Evolutionary conservation across 192 early-diverging fungal genomes (phyloP), one percentile per base, ranked within the genome.

Genomic region (Oehlia diaphana): DNA sequence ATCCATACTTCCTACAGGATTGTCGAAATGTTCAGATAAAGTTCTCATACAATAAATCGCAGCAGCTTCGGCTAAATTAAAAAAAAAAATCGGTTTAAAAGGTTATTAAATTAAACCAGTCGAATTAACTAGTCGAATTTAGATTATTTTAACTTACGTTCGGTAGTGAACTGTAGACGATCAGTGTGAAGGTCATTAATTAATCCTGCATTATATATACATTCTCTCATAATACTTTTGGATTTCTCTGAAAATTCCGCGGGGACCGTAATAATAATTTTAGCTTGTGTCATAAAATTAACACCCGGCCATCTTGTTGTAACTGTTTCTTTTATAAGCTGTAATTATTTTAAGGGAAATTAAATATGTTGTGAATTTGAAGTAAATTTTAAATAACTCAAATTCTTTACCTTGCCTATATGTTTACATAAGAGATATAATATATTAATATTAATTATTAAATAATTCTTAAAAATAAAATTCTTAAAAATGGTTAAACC

Each of bases 211-310:
- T 85, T 83, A 53, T 84, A 83, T 31, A 83, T 85, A 37, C 87
- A 87, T 49, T 86, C 84, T 47, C 89, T 79, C 85, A 90, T 87
- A 8, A 86, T 86, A 37, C 79, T 83, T 74, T 90, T 90, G 37
- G 89, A 86, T 47, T 82, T 68, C 42, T 87, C 88, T 10, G 85
- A 85, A 85, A 85, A 89, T 84, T 87, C 87, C 12, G 88, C 88
- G 7, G 88, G 88, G 12, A 89, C 88, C 3, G 88, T 89, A 9
- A 89, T 6, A n/a, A 74, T 14, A 26, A 62, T 13, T 50, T 58
- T 58, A 44, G 63, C 35, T 21, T 74, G 47, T 37, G 49, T 23
- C 49, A 62, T 31, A 58, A 74, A 74, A 39, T 74, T 23, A 37
- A 74, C 8, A 33, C 23, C 23, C n/a, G 73, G 73, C 73, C 73